Percentiles rank a stretch among this genome's conserved stretches.
Conservation (phyloP, 306 rosid species). For the Leucaena leucocephala region DNA sequence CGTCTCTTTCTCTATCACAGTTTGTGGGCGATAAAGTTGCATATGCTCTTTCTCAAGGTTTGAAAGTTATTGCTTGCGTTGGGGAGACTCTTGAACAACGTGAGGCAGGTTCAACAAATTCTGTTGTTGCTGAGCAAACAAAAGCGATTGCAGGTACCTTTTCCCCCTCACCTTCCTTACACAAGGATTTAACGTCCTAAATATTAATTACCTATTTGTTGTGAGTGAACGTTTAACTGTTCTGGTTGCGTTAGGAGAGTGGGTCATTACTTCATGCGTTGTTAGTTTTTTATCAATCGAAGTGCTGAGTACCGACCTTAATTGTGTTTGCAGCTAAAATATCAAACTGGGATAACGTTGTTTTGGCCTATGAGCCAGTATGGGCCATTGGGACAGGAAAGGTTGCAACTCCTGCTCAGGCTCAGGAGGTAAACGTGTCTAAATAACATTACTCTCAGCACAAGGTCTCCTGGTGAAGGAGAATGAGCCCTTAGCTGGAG, state of each 20-base stretch:
- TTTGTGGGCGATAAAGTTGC: conserved; percentile 88
- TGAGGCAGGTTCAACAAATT: conserved; percentile 65
- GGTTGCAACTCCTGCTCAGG: conserved; percentile 91
- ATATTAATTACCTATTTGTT: background rate
- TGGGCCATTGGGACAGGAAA: conserved; percentile 97
- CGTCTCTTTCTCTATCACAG: conserved; percentile 43
- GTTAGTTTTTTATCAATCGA: background rate
- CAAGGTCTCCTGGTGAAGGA: background rate
- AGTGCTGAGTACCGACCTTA: conserved; percentile 22
- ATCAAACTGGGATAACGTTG: conserved; percentile 69
- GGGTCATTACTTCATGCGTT: background rate
- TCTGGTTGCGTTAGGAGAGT: conserved; percentile 7
- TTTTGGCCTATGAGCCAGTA: conserved; percentile 87
- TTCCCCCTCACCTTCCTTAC: background rate
- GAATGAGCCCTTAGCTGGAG: background rate
- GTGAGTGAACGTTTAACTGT: background rate
- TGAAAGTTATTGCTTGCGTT: conserved; percentile 88
- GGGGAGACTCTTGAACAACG: conserved; percentile 94
- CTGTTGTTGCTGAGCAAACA: conserved; percentile 83
- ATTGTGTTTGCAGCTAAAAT: conserved; percentile 42
- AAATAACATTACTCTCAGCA: background rate
- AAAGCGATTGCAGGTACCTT: conserved; percentile 78
- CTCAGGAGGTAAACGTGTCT: conserved; percentile 70
- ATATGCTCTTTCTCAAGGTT: conserved; percentile 75
- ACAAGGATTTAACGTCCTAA: background rate